Evolutionary conservation across 768 basidiomycete species (phyloP).

Genomic region (Boletus speciosus): DNA sequence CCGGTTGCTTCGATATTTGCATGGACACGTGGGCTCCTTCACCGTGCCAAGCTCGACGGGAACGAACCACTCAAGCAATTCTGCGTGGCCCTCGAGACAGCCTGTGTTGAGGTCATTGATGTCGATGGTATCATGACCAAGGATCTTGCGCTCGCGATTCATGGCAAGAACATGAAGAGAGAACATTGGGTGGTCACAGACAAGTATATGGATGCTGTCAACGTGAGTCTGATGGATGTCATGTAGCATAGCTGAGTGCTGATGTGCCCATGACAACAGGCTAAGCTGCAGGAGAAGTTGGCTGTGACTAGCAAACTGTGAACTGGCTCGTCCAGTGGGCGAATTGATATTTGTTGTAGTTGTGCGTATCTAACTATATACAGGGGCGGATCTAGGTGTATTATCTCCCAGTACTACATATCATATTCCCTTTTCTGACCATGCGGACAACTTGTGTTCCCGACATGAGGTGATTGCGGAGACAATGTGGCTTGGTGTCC

Average conservation of each 20-base stretch:
- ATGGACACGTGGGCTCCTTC: slow-evolving; percentile 93
- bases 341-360: slow-evolving; percentile 12
- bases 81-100: slow-evolving; percentile 74
- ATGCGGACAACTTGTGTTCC: background rate
- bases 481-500: background rate
- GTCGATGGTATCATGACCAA: slow-evolving; percentile 93
- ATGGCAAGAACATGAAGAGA: slow-evolving; percentile 86
- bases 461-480: slow-evolving; percentile 5
- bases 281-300: slow-evolving; percentile 45
- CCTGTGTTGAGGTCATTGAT: slow-evolving; percentile 91
- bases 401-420: slow-evolving; percentile 3
- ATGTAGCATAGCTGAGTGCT: slow-evolving; percentile 1
- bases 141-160: slow-evolving; percentile 91
- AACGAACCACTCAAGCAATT: slow-evolving; percentile 74
- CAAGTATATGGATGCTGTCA: slow-evolving; percentile 90
- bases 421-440: background rate
- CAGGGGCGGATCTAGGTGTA: slow-evolving; percentile 19
- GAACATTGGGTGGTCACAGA: slow-evolving; percentile 97
- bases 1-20: slow-evolving; percentile 98
- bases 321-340: background rate
- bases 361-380: slow-evolving; percentile 13
- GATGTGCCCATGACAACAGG: slow-evolving; percentile 28
- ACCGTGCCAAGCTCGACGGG: slow-evolving; percentile 87
- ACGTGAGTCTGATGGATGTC: slow-evolving; percentile 46
- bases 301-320: slow-evolving; percentile 25